Evolutionary conservation across 2,329 filamentous ascomycete species (phyloP), one percentile per base, ranked within the genome.

Genomic region (Botrytis hyacinthi): DNA sequence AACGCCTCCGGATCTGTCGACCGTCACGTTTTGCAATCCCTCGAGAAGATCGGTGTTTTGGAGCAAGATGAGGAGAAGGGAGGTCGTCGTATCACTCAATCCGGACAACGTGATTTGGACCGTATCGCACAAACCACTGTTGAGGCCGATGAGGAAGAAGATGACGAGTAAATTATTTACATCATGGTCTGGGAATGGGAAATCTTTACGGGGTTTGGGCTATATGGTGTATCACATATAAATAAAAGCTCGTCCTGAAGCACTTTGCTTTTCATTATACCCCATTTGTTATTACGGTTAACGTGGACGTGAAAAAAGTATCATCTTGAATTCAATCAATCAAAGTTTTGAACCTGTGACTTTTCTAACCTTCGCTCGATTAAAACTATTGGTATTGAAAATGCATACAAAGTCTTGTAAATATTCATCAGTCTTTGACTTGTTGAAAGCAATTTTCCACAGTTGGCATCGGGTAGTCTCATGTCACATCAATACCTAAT

Each of bases 1-100:
- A 93, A 98, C 84, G 96, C 95, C 85, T 95, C 92, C 80, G 95
- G 95, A 85, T 91, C 91, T 83, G 95, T 99, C 81, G 96, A 99
- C 90, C 94, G 96, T 86, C 98, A 98, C 90, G 89, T 97, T 84
- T 88, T 98, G 85, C 96, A 99, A 90, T 89, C 95, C 76, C 93
- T 99, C 75, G 96, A 98, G 93, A 98, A 98, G 93, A 98, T 99
- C 82, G 95, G 95, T 85, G 95, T 99, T 81, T 88, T 99, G 77
- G 96, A 99, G 92, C 88, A 93, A 83, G 95, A 98, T 82, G 95
- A 98, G 90, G 95, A 98, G 80, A 97, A 97, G 91, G 96, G 96
- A 86, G 96, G 96, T 83, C 93, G 96, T 84, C 92, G 96, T 85
- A 98, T 99, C 87, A 98, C 96, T 82, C 94, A 98, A 90, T 91